These are phyloP conservation scores for Calocybe indica DNA, from an alignment of 768 basidiomycete species.

Conservation along the genomic window DNA sequence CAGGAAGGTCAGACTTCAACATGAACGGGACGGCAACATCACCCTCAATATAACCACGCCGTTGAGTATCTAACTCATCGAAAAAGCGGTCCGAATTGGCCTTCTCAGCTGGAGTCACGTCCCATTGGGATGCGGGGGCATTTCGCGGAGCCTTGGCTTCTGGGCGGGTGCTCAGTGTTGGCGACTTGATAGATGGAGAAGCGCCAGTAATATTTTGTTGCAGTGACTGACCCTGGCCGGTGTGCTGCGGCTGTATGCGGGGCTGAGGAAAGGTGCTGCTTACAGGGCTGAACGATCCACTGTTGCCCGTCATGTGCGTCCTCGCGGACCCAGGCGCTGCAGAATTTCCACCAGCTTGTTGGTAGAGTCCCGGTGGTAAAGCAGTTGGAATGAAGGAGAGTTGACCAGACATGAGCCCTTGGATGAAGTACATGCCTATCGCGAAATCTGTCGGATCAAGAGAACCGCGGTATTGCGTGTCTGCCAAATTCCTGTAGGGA, in stretches of 20 bases:
- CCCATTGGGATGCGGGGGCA: conserved; percentile 50
- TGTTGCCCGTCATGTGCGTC: conserved; percentile 53
- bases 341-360: conserved; percentile 59
- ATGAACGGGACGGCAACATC: conserved; percentile 95
- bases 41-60: conserved; percentile 80
- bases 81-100: conserved; percentile 73
- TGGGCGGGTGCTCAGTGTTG: conserved; percentile 18
- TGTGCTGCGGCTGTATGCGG: conserved; percentile 56
- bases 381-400: conserved; percentile 63
- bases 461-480: conserved; percentile 85
- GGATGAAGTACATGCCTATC: conserved; percentile 95
- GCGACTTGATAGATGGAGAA: conserved; percentile 2
- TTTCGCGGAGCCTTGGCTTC: conserved; percentile 38
- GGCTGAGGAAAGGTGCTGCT: conserved; percentile 32
- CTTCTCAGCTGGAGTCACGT: conserved; percentile 79
- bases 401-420: conserved; percentile 81
- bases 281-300: conserved; percentile 57
- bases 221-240: conserved; percentile 46
- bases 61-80: conserved; percentile 69
- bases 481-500: conserved; percentile 76
- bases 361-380: conserved; percentile 82
- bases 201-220: conserved; percentile 47
- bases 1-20: conserved; percentile 80
- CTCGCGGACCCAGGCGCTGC: conserved; percentile 24
- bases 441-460: conserved; percentile 91